phyloP scores from a whole-genome alignment of 139 green algal species.

The Trebouxia sp. region DNA sequence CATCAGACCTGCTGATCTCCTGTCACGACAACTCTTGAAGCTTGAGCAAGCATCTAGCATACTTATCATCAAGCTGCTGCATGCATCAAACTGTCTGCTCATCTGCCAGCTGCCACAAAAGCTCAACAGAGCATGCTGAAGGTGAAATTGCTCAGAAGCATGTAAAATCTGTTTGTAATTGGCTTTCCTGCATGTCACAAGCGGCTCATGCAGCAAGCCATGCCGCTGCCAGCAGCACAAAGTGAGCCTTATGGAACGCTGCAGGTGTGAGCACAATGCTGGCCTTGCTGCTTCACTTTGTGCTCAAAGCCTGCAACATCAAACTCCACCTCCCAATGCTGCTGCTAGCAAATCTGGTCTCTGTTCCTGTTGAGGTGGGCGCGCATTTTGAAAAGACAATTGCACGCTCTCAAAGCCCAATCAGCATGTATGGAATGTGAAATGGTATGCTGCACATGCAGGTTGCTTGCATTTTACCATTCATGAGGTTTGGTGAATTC shows the following conservation, averaged over 20 bases:
- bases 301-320: neutral
- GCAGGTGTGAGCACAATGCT: constrained; percentile 23
- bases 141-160: too few relatives aligned
- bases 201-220: too few relatives aligned
- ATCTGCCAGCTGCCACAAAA: too few relatives aligned
- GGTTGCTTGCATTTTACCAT: constrained; percentile 33
- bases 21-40: too few relatives aligned
- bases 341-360: constrained; percentile 31
- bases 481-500: constrained; percentile 35
- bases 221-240: neutral
- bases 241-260: neutral
- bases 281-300: neutral
- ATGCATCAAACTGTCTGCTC: too few relatives aligned
- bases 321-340: constrained; percentile 26
- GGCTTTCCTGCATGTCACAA: too few relatives aligned
- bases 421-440: too few relatives aligned
- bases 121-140: too few relatives aligned
- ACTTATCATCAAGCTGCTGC: too few relatives aligned
- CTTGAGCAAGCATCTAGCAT: too few relatives aligned
- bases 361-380: constrained; percentile 31
- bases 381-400: neutral
- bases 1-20: neutral
- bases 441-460: neutral
- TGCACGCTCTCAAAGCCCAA: neutral
- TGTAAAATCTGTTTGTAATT: too few relatives aligned